These are phyloP conservation scores for Calendula officinalis DNA, from an alignment of 129 eudicot species.

Conservation along the genomic window DNA sequence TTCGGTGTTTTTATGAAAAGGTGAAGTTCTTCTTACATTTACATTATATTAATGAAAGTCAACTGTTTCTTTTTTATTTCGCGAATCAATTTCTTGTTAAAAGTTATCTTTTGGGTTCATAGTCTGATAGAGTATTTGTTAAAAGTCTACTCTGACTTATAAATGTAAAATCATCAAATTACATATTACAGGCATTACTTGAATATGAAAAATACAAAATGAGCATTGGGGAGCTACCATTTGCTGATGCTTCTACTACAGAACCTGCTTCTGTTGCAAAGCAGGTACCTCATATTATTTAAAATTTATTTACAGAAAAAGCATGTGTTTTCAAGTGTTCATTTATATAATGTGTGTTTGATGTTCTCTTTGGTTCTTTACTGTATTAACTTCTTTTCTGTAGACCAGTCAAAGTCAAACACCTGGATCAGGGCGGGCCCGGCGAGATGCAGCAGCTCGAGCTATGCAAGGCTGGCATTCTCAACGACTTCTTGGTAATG, in stretches of 20 bases:
- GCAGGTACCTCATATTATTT: slow-evolving; percentile 49
- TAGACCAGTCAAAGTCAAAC: slow-evolving; percentile 59
- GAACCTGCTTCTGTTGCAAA: slow-evolving; percentile 55
- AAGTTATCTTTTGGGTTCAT: slow-evolving; percentile 7
- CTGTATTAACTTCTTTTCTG: slow-evolving; percentile 18
- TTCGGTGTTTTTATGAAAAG: slow-evolving; percentile 93
- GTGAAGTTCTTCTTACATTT: slow-evolving; percentile 28
- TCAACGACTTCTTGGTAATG: slow-evolving; percentile 80
- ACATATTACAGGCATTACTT: slow-evolving; percentile 63
- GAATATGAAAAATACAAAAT: slow-evolving; percentile 86
- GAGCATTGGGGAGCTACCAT: slow-evolving; percentile 71
- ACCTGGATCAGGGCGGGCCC: slow-evolving; percentile 87
- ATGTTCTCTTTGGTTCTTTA: neutral
- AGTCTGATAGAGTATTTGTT: too few species aligned
- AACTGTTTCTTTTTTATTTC: neutral
- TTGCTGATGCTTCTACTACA: slow-evolving; percentile 50
- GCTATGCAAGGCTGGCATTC: slow-evolving; percentile 99
- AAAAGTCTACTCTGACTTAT: neutral
- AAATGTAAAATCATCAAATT: slow-evolving; percentile 17
- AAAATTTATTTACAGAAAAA: neutral
- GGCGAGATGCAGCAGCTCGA: slow-evolving; percentile 97
- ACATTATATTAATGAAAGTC: slow-evolving; percentile 10
- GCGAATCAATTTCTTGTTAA: neutral
- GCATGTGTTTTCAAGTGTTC: too few species aligned
- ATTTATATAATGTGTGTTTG: neutral